Evolutionary conservation across 805 yeast species (phyloP), one percentile per base, ranked within the genome.

Genomic region (Ogataea parapolymorpha): DNA sequence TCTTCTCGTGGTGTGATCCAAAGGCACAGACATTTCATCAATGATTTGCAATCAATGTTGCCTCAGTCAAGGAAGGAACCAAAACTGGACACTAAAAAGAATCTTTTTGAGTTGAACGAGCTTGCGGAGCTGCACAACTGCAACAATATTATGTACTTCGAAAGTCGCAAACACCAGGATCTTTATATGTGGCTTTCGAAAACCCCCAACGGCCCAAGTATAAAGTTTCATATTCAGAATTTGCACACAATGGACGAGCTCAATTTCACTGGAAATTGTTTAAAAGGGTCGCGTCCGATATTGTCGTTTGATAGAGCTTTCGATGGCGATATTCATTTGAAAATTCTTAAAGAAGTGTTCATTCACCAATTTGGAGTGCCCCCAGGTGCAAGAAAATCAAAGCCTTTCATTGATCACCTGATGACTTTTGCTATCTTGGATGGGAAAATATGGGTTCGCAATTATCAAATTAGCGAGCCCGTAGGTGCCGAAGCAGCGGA

Each of bases 1-100:
- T 85, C 97, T 4, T 89, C 97, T 29, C 79, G 99, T 63, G 99
- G 99, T 52, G 85, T 91, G 42, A 89, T 96, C 22, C 88, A 71
- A 62, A 83, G 99, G 70, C 98, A 93, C 61, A 89, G 99, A 59
- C 98, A 93, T 66, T 69, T 93, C 57, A 87, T 93, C 49, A 75
- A 77, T 52, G 98, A 93, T 67, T 68, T 93, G 48, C 69, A 79
- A 51, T 66, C 79, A 16, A 70, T 93, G 62, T 68, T 93, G 62
- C 99, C 99, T 42, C 99, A 93, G 61, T 83, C 95, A 30, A 81
- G 96, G 63, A 91, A 90, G 61, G 99, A 93, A 67, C 95, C 97
- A 46, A 93, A 93, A 63, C 75, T 91, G 57, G 99, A 93, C 66
- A 82, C 90, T 44, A 93, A 93, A 67, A 86, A 90, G 62, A 86